A percentile compares a stretch with the other conserved stretches of the same genome.
Conservation (phyloP, 2,329 filamentous ascomycete species). For the Penicillium sp. region DNA sequence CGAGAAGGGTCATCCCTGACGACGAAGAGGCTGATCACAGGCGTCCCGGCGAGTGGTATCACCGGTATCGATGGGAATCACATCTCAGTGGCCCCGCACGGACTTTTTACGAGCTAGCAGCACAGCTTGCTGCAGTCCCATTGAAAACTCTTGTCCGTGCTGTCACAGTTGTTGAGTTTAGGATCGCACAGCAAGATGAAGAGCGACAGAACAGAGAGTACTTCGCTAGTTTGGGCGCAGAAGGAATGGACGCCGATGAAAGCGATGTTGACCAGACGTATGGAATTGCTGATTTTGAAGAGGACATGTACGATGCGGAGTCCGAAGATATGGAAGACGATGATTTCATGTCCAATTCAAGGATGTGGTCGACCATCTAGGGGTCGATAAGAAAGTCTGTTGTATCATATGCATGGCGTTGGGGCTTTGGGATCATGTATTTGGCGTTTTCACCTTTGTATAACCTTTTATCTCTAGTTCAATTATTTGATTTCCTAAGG, state of each 20-base stretch:
- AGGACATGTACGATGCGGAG: neutral
- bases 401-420: conserved; percentile 6
- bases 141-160: conserved; percentile 52
- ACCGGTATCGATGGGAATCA: conserved; percentile 48
- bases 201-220: conserved; percentile 35
- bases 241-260: conserved; percentile 19
- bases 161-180: conserved; percentile 52
- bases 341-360: conserved; percentile 12
- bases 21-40: conserved; percentile 29
- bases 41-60: conserved; percentile 54
- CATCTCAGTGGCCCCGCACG: conserved; percentile 50
- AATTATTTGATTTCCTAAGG: neutral
- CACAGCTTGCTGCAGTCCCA: conserved; percentile 51
- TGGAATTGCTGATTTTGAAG: conserved; percentile 1
- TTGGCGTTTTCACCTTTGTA: conserved; percentile 3
- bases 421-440: conserved; percentile 1
- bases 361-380: conserved; percentile 19
- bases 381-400: neutral
- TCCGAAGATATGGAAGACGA: neutral
- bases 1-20: conserved; percentile 39
- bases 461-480: neutral
- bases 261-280: conserved; percentile 17
- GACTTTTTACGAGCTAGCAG: conserved; percentile 53
- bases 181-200: conserved; percentile 42
- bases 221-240: conserved; percentile 22